These are phyloP conservation scores for Gnaphalium uliginosum DNA, from an alignment of 129 eudicot genomes.

Conservation along the genomic window DNA sequence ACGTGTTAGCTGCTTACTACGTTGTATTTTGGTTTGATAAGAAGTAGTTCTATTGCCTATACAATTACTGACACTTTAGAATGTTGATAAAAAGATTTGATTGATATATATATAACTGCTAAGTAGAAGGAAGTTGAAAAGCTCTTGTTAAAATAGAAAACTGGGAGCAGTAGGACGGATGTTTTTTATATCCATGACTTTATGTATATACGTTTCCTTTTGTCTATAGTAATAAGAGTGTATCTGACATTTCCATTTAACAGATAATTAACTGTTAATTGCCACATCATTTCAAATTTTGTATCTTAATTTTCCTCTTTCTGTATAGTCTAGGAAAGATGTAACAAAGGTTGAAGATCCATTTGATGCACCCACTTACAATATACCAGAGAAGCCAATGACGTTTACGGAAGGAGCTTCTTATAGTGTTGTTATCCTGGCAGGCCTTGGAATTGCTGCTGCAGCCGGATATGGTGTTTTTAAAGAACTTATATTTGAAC, in stretches of 20 bases:
- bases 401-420: slow-evolving; percentile 95
- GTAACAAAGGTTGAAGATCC: slow-evolving; percentile 84
- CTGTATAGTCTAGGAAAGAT: slow-evolving; percentile 59
- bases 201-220: not conserved
- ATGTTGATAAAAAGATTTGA: not conserved
- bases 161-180: not conserved
- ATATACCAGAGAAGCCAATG: slow-evolving; percentile 94
- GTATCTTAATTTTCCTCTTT: slow-evolving; percentile 5
- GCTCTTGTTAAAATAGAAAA: not conserved
- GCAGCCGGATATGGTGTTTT: slow-evolving; percentile 88
- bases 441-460: slow-evolving; percentile 89
- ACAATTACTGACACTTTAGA: not conserved
- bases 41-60: not conserved
- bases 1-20: not conserved
- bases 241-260: not conserved
- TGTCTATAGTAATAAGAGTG: not conserved
- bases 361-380: slow-evolving; percentile 89
- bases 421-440: slow-evolving; percentile 65
- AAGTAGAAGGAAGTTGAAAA: not conserved
- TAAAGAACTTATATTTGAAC: slow-evolving; percentile 88
- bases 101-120: not conserved
- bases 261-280: not conserved
- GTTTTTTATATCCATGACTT: not conserved
- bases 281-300: not conserved
- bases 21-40: not conserved